phyloP scores from a whole-genome alignment of 2,329 filamentous ascomycete genomes.

The Penicillium aurantiogriseum region DNA sequence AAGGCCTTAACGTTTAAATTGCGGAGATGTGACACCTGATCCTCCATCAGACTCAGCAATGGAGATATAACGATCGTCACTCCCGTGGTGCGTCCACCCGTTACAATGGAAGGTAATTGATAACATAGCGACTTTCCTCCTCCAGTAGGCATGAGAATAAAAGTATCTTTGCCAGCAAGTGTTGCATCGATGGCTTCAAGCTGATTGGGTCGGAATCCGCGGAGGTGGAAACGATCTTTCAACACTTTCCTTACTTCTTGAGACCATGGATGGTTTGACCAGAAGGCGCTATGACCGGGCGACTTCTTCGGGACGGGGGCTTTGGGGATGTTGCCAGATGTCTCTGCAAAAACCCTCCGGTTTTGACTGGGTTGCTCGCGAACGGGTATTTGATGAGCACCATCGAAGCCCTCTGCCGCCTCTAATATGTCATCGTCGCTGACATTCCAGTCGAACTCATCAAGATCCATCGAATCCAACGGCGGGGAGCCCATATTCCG shows the following conservation, averaged over 20 bases:
- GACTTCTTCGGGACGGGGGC: constrained; percentile 34
- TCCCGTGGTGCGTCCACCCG: constrained; percentile 73
- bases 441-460: constrained; percentile 45
- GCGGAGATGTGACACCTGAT: constrained; percentile 83
- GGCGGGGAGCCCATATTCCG: constrained; percentile 44
- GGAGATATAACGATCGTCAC: constrained; percentile 95
- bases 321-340: constrained; percentile 39
- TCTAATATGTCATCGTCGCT: constrained; percentile 50
- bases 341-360: constrained; percentile 44
- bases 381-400: constrained; percentile 19
- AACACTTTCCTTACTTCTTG: constrained; percentile 77
- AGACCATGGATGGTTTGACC: constrained; percentile 76
- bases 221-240: constrained; percentile 78
- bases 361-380: constrained; percentile 16
- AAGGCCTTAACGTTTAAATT: constrained; percentile 74
- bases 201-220: constrained; percentile 85
- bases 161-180: constrained; percentile 79
- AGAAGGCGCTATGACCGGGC: constrained; percentile 32
- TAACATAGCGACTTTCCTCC: constrained; percentile 97
- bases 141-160: constrained; percentile 96
- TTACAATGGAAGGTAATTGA: constrained; percentile 84
- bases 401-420: constrained; percentile 39
- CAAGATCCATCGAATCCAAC: constrained; percentile 21
- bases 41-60: constrained; percentile 92
- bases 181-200: constrained; percentile 95